Conservation (phyloP, 805 yeast genomes). For the Schwanniomyces pseudopolymorphus region DNA sequence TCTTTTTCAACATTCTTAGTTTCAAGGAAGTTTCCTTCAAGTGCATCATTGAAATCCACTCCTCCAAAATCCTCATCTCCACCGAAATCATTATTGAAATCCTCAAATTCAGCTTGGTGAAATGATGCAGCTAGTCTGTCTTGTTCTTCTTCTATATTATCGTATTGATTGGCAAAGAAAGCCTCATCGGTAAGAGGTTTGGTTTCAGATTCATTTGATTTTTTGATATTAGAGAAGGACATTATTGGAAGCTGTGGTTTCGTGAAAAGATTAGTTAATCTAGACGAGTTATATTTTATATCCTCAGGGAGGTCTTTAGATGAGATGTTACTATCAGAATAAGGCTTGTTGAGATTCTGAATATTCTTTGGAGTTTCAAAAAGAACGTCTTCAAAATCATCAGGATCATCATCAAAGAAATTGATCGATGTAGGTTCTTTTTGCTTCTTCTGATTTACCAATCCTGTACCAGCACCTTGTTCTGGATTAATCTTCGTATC, state of each 20-base stretch:
- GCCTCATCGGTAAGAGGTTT: slow-evolving; percentile 57
- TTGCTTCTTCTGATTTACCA: slow-evolving; percentile 6
- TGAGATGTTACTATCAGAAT: slow-evolving; percentile 3
- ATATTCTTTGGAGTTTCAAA: slow-evolving; percentile 32
- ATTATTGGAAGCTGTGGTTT: slow-evolving; percentile 57
- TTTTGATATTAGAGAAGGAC: slow-evolving; percentile 15
- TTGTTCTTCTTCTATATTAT: slow-evolving; percentile 37
- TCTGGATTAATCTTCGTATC: not conserved
- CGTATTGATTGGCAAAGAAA: slow-evolving; percentile 70
- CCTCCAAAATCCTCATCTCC: slow-evolving; percentile 37
- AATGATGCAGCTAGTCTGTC: slow-evolving; percentile 34
- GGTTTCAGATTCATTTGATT: slow-evolving; percentile 16
- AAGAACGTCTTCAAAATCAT: slow-evolving; percentile 28
- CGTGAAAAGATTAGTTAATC: slow-evolving; percentile 63
- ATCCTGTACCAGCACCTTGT: not conserved
- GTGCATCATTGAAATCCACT: slow-evolving; percentile 45
- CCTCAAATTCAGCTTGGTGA: slow-evolving; percentile 43
- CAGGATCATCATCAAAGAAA: slow-evolving; percentile 32
- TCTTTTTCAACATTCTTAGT: slow-evolving; percentile 10
- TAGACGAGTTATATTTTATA: slow-evolving; percentile 65
- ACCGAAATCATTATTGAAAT: slow-evolving; percentile 33
- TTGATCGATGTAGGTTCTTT: slow-evolving; percentile 23
- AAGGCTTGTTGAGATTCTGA: slow-evolving; percentile 10
- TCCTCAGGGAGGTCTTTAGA: slow-evolving; percentile 68
- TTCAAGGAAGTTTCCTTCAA: slow-evolving; percentile 14